Percentiles rank a stretch among this genome's conserved stretches.
phyloP scores from a whole-genome alignment of 352 stramenopile species.

The Phytophthora melonis region DNA sequence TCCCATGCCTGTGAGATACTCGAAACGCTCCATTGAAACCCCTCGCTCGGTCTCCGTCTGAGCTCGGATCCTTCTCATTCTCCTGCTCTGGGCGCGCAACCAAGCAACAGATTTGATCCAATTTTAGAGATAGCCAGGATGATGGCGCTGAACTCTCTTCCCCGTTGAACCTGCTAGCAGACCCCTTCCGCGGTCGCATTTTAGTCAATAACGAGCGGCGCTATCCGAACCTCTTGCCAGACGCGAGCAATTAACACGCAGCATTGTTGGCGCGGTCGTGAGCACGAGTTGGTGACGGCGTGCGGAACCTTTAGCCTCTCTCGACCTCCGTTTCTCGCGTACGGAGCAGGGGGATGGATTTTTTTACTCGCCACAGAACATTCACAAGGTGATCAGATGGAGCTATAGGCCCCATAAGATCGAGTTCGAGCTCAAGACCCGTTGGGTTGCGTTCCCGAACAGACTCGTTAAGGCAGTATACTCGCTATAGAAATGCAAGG shows the following conservation, averaged over 20 bases:
- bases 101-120: conserved; percentile 5
- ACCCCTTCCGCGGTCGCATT: conserved; percentile 5
- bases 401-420: not conserved
- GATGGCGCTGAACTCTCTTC: not conserved
- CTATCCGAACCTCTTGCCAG: conserved; percentile 8
- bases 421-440: conserved; percentile 4
- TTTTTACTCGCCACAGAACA: conserved; percentile 3
- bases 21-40: conserved; percentile 40
- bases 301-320: not conserved
- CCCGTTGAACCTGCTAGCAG: conserved; percentile 11
- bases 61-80: conserved; percentile 5
- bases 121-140: conserved; percentile 7
- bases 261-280: conserved; percentile 6
- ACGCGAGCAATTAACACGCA: conserved; percentile 14
- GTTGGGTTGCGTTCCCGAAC: conserved; percentile 12
- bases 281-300: not conserved
- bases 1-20: conserved; percentile 39
- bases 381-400: conserved; percentile 6
- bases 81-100: conserved; percentile 18
- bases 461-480: not conserved
- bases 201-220: conserved; percentile 15
- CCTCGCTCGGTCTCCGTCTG: conserved; percentile 19
- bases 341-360: not conserved
- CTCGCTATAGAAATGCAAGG: not conserved
- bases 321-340: conserved; percentile 9